Evolutionary conservation across 2,329 filamentous ascomycete genomes (phyloP), one percentile per base, ranked within the genome.

Genomic region (Penicillium corylophilum): DNA sequence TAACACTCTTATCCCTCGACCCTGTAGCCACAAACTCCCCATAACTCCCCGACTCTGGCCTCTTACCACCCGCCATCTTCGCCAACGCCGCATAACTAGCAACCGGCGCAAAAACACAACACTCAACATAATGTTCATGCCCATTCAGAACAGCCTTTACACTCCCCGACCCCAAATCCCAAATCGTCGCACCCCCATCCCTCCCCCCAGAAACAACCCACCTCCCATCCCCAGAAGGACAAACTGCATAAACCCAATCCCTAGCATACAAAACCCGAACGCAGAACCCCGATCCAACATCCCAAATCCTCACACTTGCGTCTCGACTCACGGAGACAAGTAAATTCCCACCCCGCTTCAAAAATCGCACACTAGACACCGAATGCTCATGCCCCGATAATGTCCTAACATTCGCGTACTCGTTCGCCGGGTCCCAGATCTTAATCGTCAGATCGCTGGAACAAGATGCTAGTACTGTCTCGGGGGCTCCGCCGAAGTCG

Each of bases 351-450:
- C 39, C 53, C 3, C 86, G 89, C 1, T 90, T 89, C 20, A 96
- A 85, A 68, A 96, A 96, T 9, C 90, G 86, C 28, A 96, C 85
- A 4, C 89, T 86, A 60, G 88, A 93, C 48, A 96, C 88, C 59
- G 87, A 92, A 70, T 96, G 92, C 63, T 96, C 92, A 71, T 96
- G 92, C 5, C 92, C 92, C 0, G 88, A 86, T 16, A 96, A 79
- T 1, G 91, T 96, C 43, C 91, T 83, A 51, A 95, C 93, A 67
- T 96, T 96, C 69, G 95, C 94, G 75, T 96, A 96, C 49, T 93
- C 88, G 68, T 95, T 88, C 44, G 84, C 82, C 1, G 92, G 91
- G 62, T 96, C 90, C 92, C 92, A 96, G 10, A 96, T 78, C 72
- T 96, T 96, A 73, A 96, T 95, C 2, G 90, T 95, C 40, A 96